A percentile compares a stretch with the other conserved stretches of the same genome.
phyloP scores from a whole-genome alignment of 371 early-diverging fungal genomes.

The Chytridium lagenaria region DNA sequence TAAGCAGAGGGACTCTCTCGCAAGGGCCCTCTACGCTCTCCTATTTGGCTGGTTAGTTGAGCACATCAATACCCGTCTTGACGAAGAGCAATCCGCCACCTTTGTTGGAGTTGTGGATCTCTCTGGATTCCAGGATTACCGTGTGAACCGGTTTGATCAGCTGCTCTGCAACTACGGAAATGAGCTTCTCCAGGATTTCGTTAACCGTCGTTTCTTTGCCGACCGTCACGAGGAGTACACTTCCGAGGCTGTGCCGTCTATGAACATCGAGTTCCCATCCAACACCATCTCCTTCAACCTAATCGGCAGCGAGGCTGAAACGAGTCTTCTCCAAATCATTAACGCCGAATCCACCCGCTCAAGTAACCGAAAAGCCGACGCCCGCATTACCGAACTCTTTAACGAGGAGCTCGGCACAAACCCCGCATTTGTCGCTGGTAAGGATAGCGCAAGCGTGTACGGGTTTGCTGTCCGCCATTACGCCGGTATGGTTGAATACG shows the following conservation, averaged over 20 bases:
- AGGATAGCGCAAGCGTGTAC: conserved; percentile 49
- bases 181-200: conserved; percentile 75
- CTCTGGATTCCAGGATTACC: conserved; percentile 43
- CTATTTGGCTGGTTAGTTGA: conserved; percentile 89
- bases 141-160: conserved; percentile 67
- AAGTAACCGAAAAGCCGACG: conserved; percentile 13
- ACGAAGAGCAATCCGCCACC: conserved; percentile 54
- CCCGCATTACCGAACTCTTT: conserved; percentile 23
- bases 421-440: conserved; percentile 40
- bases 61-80: conserved; percentile 79
- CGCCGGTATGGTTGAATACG: conserved; percentile 70
- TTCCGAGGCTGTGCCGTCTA: conserved; percentile 55
- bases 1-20: conserved; percentile 80
- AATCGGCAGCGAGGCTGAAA: conserved; percentile 22
- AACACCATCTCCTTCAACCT: conserved; percentile 28
- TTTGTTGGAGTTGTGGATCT: conserved; percentile 54
- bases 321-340: conserved; percentile 63
- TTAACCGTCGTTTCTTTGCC: conserved; percentile 68
- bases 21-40: conserved; percentile 78
- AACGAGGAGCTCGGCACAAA: conserved; percentile 24
- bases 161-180: conserved; percentile 77
- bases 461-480: conserved; percentile 72
- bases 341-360: conserved; percentile 43
- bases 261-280: conserved; percentile 12
- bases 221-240: conserved; percentile 60